Evolutionary conservation across 2,329 filamentous ascomycete species (phyloP).

Genomic region (Aaosphaeria arxii): DNA sequence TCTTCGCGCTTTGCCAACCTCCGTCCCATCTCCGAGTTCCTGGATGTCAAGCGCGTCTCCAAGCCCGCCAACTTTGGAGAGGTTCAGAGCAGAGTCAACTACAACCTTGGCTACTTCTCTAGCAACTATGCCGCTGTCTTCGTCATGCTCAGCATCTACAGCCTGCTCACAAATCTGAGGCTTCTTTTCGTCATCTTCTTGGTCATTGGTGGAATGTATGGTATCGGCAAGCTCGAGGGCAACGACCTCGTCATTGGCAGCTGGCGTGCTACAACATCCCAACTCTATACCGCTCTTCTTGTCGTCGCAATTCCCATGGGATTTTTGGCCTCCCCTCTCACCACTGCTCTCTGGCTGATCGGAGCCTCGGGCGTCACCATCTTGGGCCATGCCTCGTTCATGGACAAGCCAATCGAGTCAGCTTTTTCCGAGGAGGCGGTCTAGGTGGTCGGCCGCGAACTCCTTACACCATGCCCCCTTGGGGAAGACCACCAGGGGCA

Average conservation of each 20-base stretch:
- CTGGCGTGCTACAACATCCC: conserved; percentile 79
- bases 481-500: conserved; percentile 99
- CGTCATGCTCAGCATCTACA: conserved; percentile 93
- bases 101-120: conserved; percentile 95
- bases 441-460: conserved; percentile 99
- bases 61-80: conserved; percentile 91
- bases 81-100: conserved; percentile 89
- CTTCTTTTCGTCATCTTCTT: conserved; percentile 92
- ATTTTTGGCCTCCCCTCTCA: conserved; percentile 79
- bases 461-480: conserved; percentile 86
- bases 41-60: conserved; percentile 91
- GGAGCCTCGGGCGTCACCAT: conserved; percentile 93
- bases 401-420: conserved; percentile 99
- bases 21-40: conserved; percentile 85
- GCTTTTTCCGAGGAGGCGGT: conserved; percentile 99
- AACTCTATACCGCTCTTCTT: conserved; percentile 88
- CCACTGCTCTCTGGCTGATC: conserved; percentile 89
- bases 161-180: conserved; percentile 79
- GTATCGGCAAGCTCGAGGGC: conserved; percentile 87
- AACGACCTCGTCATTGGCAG: conserved; percentile 83
- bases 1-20: conserved; percentile 87
- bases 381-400: conserved; percentile 87
- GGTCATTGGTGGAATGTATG: conserved; percentile 80
- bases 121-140: conserved; percentile 98
- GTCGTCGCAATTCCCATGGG: conserved; percentile 80